Evolutionary conservation across 208 protist genomes (phyloP).

Genomic region (Trypanosomatidae sp.): DNA sequence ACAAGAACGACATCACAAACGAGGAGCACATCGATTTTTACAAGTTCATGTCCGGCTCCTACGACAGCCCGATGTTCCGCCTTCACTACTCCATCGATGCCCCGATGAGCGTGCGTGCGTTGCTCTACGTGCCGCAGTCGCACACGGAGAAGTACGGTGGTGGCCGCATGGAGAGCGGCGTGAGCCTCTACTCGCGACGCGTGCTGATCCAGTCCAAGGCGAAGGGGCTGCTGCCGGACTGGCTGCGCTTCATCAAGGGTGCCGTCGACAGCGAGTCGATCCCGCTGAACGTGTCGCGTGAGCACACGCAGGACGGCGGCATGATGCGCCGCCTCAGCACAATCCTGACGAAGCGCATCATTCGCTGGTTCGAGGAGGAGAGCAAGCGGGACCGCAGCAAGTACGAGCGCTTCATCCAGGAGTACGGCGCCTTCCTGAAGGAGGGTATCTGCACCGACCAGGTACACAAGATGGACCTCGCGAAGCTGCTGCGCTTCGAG

Average conservation of each 20-base stretch:
- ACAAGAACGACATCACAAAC: conserved; percentile 87
- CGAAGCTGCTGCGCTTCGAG: conserved; percentile 95
- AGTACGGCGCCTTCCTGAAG: conserved; percentile 96
- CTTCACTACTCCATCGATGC: conserved; percentile 96
- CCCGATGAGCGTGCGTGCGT: conserved; percentile 93
- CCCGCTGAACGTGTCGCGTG: conserved; percentile 97
- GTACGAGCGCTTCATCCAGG: conserved; percentile 93
- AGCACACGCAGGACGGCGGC: conserved; percentile 96
- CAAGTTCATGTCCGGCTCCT: conserved; percentile 94
- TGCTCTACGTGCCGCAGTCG: conserved; percentile 96
- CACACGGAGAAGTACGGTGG: conserved; percentile 97
- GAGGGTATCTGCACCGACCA: conserved; percentile 96
- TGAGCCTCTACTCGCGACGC: conserved; percentile 94
- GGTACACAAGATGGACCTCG: conserved; percentile 92
- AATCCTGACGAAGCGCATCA: conserved; percentile 93
- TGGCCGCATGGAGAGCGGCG: conserved; percentile 93
- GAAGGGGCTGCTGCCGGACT: conserved; percentile 95
- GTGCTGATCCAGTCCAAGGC: conserved; percentile 96
- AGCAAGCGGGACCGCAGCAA: conserved; percentile 87
- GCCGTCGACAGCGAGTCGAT: conserved; percentile 98
- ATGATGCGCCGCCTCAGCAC: conserved; percentile 93
- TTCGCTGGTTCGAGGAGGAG: conserved; percentile 91
- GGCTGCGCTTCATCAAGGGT: conserved; percentile 96
- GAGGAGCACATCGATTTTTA: conserved; percentile 98
- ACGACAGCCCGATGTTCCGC: conserved; percentile 93